These are phyloP conservation scores for Microbotryomycetes sp. DNA, from an alignment of 1,284 basidiomycete genomes.

Conservation along the genomic window DNA sequence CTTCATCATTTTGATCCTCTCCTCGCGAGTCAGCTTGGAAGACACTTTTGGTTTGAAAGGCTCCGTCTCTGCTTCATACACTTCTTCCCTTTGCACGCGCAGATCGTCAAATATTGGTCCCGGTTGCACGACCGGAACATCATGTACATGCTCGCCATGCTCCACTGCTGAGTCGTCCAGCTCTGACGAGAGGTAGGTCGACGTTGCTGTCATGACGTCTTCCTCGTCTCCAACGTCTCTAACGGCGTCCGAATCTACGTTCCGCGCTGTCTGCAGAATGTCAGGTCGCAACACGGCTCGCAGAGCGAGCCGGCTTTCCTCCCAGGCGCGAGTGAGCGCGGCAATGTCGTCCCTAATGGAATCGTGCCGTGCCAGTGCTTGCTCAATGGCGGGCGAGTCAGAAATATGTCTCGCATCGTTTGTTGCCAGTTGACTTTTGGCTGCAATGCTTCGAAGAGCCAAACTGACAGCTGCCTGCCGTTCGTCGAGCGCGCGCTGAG, in stretches of 20 bases:
- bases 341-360: constrained; percentile 7
- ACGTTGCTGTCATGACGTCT: constrained; percentile 1
- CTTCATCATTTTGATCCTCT: constrained; percentile 17
- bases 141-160: not conserved
- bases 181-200: constrained; percentile 5
- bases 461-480: not conserved
- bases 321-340: constrained; percentile 1
- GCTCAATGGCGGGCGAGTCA: not conserved
- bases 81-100: constrained; percentile 2
- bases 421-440: not conserved
- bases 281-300: too few species aligned
- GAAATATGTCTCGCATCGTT: not conserved
- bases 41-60: not conserved
- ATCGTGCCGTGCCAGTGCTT: constrained; percentile 4
- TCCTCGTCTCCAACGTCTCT: not conserved
- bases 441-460: constrained; percentile 1
- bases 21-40: constrained; percentile 16
- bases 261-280: not conserved
- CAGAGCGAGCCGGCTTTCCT: not conserved
- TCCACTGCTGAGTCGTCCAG: not conserved
- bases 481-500: not conserved
- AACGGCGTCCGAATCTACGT: not conserved
- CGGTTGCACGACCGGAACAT: constrained; percentile 10
- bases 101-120: constrained; percentile 2
- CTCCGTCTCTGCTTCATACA: constrained; percentile 20